These are phyloP conservation scores for Botrytis medusae DNA, from an alignment of 2,329 filamentous ascomycete genomes.

Conservation along the genomic window DNA sequence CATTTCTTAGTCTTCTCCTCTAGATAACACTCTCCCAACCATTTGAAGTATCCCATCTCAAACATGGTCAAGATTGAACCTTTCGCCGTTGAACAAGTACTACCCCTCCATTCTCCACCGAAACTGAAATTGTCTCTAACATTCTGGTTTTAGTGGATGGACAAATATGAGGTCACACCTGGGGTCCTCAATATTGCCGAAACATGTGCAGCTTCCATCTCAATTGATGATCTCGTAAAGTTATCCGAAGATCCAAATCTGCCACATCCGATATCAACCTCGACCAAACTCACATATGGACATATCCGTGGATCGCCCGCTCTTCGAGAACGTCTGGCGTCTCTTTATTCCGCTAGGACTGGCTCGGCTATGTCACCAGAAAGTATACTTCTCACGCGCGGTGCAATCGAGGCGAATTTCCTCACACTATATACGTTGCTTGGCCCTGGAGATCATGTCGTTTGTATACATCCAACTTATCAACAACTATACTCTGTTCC, in stretches of 20 bases:
- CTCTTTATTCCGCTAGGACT: constrained; percentile 60
- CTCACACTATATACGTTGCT: constrained; percentile 73
- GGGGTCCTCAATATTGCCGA: constrained; percentile 71
- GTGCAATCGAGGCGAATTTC: constrained; percentile 84
- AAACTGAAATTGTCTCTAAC: constrained; percentile 23
- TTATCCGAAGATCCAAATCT: constrained; percentile 56
- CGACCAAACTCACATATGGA: constrained; percentile 68
- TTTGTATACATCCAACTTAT: constrained; percentile 85
- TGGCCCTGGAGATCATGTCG: constrained; percentile 74
- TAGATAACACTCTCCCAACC: constrained; percentile 4
- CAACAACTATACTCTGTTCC: constrained; percentile 81
- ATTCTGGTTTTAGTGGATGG: constrained; percentile 55
- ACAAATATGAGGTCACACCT: constrained; percentile 56
- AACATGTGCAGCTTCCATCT: constrained; percentile 75
- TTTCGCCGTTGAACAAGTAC: constrained; percentile 69
- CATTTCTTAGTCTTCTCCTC: constrained; percentile 6
- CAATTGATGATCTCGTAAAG: constrained; percentile 62
- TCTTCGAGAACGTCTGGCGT: constrained; percentile 63
- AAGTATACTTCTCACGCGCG: constrained; percentile 73
- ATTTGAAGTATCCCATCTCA: not conserved
- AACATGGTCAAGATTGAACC: constrained; percentile 58
- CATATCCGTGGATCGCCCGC: constrained; percentile 66
- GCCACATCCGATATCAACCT: constrained; percentile 49
- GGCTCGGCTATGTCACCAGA: constrained; percentile 51
- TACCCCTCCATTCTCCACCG: not conserved